Base-by-base conservation (phyloP, 108 stramenopile species). In the Cyclotella sp. region DNA sequence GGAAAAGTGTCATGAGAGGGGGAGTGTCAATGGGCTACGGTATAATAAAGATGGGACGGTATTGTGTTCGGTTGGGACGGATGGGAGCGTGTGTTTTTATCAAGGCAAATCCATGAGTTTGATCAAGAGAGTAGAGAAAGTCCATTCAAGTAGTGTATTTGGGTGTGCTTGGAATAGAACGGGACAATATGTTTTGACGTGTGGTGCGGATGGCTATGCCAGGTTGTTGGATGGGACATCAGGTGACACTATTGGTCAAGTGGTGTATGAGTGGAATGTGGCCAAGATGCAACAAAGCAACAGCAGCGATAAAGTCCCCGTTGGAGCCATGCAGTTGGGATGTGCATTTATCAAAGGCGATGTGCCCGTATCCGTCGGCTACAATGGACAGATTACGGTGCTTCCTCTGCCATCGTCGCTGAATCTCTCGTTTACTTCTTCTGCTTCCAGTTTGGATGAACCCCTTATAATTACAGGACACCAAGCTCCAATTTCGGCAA, bases 181-280 rank as follows among this genome's bases (percentile, higher is more conserved):
- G 66, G 89, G 91, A n/a, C 80, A 84, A 9, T 69, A 81, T 55
- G 42, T 99, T 5, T 76, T 95, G 21, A 99, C 98, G 0, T 87
- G 95, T 39, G 90, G 91, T 0, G 97, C 97, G 13, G 97, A 99
- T 85, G 97, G 97, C 30, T 97, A 93, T 30, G 90, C 86, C 63
- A 91, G 93, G 62, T 76, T 97, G 68, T 84, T 93, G 64, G 86
- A 82, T 49, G 84, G 78, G 7, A 70, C 47, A 8, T 69, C 65
- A 12, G 70, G 88, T 8, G 54, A 73, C 29, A 71, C 73, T 1
- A 72, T 70, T 12, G 70, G 88, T 12, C 47, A 73, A 28, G 69
- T 84, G 14, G 85, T 85, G 11, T 82, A 87, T 22, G 81, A 85
- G 27, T 93, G 89, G 89, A 59, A 86, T 72, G 85, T 93, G 22